phyloP scores from a whole-genome alignment of 2,329 filamentous ascomycete genomes.

The Ustulina deusta region DNA sequence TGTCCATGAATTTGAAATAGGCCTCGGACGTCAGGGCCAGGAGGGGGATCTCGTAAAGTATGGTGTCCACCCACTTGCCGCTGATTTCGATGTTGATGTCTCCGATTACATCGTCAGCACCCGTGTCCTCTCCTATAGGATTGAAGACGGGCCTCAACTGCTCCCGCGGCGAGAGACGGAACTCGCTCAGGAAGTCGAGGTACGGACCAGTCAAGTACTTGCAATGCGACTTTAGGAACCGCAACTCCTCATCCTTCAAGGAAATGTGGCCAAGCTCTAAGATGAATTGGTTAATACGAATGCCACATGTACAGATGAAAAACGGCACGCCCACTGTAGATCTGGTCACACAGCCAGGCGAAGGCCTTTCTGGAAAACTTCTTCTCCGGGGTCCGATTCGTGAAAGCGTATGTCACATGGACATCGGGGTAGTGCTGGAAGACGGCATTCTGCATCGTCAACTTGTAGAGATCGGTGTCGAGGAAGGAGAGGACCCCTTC shows the following conservation, averaged over 20 bases:
- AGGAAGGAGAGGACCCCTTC: slow-evolving; percentile 86
- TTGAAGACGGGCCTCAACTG: slow-evolving; percentile 81
- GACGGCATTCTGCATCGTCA: slow-evolving; percentile 99
- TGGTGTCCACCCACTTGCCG: slow-evolving; percentile 92
- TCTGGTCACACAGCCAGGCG: slow-evolving; percentile 85
- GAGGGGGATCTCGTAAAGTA: slow-evolving; percentile 96
- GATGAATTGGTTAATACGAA: slow-evolving; percentile 28
- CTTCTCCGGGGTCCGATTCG: slow-evolving; percentile 94
- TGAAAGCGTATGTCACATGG: slow-evolving; percentile 91
- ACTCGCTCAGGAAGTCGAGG: slow-evolving; percentile 82
- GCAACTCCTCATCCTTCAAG: slow-evolving; percentile 81
- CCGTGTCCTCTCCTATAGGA: slow-evolving; percentile 66
- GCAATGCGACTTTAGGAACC: slow-evolving; percentile 82
- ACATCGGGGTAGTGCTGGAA: slow-evolving; percentile 89
- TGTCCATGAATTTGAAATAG: slow-evolving; percentile 97
- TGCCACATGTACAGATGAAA: slow-evolving; percentile 33
- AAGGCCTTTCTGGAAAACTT: slow-evolving; percentile 86
- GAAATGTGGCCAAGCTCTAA: slow-evolving; percentile 84
- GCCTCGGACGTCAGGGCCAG: slow-evolving; percentile 93
- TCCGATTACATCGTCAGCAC: slow-evolving; percentile 74
- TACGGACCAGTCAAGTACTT: slow-evolving; percentile 83
- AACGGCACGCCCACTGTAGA: slow-evolving; percentile 70
- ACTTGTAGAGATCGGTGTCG: slow-evolving; percentile 89
- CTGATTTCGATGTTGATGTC: slow-evolving; percentile 81
- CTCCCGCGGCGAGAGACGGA: slow-evolving; percentile 82